Conservation (phyloP, 257 asterid genomes). For the Solanum ossicruentum region DNA sequence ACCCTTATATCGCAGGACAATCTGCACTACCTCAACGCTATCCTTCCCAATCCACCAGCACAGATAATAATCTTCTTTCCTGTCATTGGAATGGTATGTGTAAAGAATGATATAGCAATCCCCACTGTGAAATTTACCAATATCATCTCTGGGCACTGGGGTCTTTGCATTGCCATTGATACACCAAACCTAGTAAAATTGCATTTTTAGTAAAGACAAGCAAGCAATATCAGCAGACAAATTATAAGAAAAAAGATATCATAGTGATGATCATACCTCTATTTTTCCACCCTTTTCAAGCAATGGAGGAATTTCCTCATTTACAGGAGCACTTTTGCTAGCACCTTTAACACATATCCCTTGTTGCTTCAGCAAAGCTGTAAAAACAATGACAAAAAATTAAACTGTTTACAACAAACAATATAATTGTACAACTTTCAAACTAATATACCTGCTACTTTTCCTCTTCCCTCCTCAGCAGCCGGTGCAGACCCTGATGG, state of each 20-base stretch:
- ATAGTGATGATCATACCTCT: slow-evolving; percentile 44
- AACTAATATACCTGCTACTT: slow-evolving; percentile 76
- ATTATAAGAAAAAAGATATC: background rate
- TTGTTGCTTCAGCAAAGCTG: slow-evolving; percentile 97
- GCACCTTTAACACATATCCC: slow-evolving; percentile 74
- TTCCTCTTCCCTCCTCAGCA: slow-evolving; percentile 98
- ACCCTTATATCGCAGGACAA: background rate
- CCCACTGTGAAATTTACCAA: slow-evolving; percentile 88
- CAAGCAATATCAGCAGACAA: background rate
- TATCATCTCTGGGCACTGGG: slow-evolving; percentile 56
- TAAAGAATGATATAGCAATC: slow-evolving; percentile 93
- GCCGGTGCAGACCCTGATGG: slow-evolving; percentile 71
- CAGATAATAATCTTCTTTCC: slow-evolving; percentile 86
- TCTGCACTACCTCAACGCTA: slow-evolving; percentile 62
- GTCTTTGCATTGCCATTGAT: slow-evolving; percentile 76
- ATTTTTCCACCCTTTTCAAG: slow-evolving; percentile 82
- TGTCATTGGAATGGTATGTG: slow-evolving; percentile 70
- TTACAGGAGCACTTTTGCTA: slow-evolving; percentile 66
- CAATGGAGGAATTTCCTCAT: slow-evolving; percentile 81
- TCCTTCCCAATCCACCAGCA: slow-evolving; percentile 97
- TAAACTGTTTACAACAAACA: background rate
- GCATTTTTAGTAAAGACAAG: background rate
- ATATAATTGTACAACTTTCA: background rate
- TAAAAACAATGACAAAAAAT: slow-evolving; percentile 2
- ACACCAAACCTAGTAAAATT: slow-evolving; percentile 70